phyloP scores from a whole-genome alignment of 2,329 filamentous ascomycete species.

The Exophiala lecanii-corni region DNA sequence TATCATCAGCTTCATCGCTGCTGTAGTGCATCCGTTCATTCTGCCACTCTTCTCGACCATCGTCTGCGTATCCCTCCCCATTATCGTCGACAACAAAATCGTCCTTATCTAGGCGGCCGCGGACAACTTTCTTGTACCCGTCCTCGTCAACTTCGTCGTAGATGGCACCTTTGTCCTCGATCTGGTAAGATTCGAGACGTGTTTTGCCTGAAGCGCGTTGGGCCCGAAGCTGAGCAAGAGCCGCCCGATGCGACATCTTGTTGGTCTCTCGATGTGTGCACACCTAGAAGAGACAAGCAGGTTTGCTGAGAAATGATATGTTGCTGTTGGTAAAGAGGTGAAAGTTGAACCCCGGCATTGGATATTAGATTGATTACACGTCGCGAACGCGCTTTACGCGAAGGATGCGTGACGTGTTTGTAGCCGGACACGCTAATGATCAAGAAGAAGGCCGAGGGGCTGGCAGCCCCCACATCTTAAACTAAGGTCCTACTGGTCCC shows the following conservation, averaged over 20 bases:
- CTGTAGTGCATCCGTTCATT: constrained; percentile 60
- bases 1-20: constrained; percentile 71
- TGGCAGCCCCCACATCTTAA: too few relatives aligned
- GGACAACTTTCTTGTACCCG: constrained; percentile 92
- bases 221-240: constrained; percentile 70
- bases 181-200: constrained; percentile 78
- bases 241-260: constrained; percentile 26
- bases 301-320: too few relatives aligned
- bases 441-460: too few relatives aligned
- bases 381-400: neutral
- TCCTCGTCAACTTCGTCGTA: constrained; percentile 98
- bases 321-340: neutral
- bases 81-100: constrained; percentile 99
- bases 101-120: constrained; percentile 81
- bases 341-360: neutral
- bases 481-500: too few relatives aligned
- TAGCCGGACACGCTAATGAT: too few relatives aligned
- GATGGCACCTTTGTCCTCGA: constrained; percentile 75
- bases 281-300: neutral
- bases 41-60: constrained; percentile 93
- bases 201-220: constrained; percentile 88
- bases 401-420: neutral
- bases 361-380: neutral
- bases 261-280: neutral
- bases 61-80: constrained; percentile 92